phyloP scores from a whole-genome alignment of 371 early-diverging fungal species.

The Apophysomyces variabilis region DNA sequence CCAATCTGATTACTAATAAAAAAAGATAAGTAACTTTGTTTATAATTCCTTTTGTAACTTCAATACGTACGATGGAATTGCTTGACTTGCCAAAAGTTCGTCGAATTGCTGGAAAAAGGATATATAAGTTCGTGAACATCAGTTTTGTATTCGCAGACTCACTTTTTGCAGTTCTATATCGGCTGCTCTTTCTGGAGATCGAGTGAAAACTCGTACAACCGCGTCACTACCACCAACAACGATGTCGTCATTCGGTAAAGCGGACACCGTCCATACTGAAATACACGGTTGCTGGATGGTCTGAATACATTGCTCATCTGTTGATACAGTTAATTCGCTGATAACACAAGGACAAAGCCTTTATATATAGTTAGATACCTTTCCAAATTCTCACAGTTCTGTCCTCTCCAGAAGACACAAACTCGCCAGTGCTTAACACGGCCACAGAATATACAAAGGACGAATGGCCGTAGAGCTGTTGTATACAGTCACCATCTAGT shows the following conservation, averaged over 20 bases:
- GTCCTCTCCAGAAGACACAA: constrained; percentile 94
- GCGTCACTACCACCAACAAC: constrained; percentile 88
- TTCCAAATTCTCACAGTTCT: constrained; percentile 89
- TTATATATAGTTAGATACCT: constrained; percentile 44
- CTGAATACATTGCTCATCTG: constrained; percentile 74
- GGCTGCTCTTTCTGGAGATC: constrained; percentile 66
- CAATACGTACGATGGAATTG: constrained; percentile 74
- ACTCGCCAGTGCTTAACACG: constrained; percentile 74
- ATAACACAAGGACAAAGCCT: neutral
- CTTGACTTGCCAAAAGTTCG: constrained; percentile 71
- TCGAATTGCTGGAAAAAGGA: constrained; percentile 56
- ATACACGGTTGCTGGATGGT: constrained; percentile 86
- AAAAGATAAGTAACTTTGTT: constrained; percentile 33
- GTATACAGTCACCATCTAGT: constrained; percentile 72
- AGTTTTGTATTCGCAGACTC: neutral
- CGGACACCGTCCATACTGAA: constrained; percentile 90
- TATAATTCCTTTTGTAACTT: neutral
- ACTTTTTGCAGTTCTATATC: constrained; percentile 58
- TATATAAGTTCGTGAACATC: neutral
- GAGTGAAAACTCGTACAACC: constrained; percentile 81
- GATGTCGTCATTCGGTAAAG: constrained; percentile 86
- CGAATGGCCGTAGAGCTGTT: constrained; percentile 86
- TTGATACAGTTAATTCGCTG: neutral
- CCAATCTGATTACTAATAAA: constrained; percentile 80
- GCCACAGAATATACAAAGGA: constrained; percentile 91